Evolutionary conservation across 108 stramenopile genomes (phyloP), one percentile per base, ranked within the genome.

Genomic region (Epithemia pelagica): DNA sequence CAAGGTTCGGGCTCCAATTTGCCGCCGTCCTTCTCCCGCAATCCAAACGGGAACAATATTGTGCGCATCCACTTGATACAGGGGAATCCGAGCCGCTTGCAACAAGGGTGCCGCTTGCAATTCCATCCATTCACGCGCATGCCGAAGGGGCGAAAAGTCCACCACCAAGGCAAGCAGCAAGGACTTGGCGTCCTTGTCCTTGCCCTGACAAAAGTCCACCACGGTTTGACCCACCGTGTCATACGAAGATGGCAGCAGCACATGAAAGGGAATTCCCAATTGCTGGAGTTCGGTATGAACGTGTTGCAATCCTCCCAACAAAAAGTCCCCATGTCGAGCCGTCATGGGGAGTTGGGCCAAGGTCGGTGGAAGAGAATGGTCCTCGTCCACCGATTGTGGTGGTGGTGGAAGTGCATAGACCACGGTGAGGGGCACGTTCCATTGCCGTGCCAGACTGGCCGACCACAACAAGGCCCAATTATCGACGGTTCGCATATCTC

Each of bases 1-100:
- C 58, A 99, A 80, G 1, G 99, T 99, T 5, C 97, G 81, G 7
- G 99, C 99, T 56, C 89, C 92, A n/a, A 89, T 92, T 81, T 99
- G 95, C 65, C 90, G 75, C 75, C 97, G 96, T 46, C 37, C 37
- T 30, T 75, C 75, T 1, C 88, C 82, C 1, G 97, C 96, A 31
- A 78, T 70, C 99, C 99, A 99, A 15, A 95, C 92, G 0, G 99
- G 99, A 21, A 98, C 96, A 33, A 99, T 76, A 63, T 99, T 99
- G 77, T 97, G 96, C 0, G 99, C 96, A 74, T 99, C 99, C n/a
- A 97, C 95, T 64, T 95, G 91, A 74, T 71, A 82, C 56, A 98
- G 55, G 8, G 99, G 95, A 28, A 89, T 67, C 30, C 64, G 65
- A 0, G 52, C 29, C 21, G 46, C 22, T 62, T 88, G 82, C 32